A percentile compares a stretch with the other conserved stretches of the same genome.
phyloP scores from a whole-genome alignment of 106 monocot genomes.

The Dendrobium huoshanense region DNA sequence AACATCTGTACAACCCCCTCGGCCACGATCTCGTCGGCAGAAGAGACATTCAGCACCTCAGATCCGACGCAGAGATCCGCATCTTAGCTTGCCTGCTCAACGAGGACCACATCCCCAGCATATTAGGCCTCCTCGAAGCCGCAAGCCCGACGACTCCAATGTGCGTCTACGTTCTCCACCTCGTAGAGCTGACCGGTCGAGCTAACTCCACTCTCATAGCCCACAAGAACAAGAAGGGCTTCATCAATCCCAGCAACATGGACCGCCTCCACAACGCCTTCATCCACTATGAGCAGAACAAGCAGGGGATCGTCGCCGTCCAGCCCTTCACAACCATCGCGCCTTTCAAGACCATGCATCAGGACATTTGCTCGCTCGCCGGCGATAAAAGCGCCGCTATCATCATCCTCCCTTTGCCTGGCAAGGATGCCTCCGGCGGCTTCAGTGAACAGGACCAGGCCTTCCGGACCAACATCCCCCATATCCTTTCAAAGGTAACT shows the following conservation, averaged over 20 bases:
- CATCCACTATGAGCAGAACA: slow-evolving; percentile 28
- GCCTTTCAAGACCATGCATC: slow-evolving; percentile 36
- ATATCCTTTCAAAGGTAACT: slow-evolving; percentile 14
- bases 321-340: slow-evolving; percentile 36
- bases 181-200: slow-evolving; percentile 32
- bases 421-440: background rate
- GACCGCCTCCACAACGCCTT: slow-evolving; percentile 33
- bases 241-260: slow-evolving; percentile 25
- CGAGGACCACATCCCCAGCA: slow-evolving; percentile 20
- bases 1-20: slow-evolving; percentile 15
- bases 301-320: slow-evolving; percentile 17
- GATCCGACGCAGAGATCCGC: slow-evolving; percentile 23
- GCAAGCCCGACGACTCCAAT: slow-evolving; percentile 1
- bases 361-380: slow-evolving; percentile 39
- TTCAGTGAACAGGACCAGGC: background rate
- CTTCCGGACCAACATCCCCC: slow-evolving; percentile 8
- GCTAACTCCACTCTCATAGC: slow-evolving; percentile 22
- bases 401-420: slow-evolving; percentile 26
- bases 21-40: background rate
- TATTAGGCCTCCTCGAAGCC: slow-evolving; percentile 31
- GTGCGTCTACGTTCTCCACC: slow-evolving; percentile 38
- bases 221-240: slow-evolving; percentile 35
- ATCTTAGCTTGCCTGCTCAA: slow-evolving; percentile 19
- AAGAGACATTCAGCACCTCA: slow-evolving; percentile 14
- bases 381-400: slow-evolving; percentile 15